phyloP scores from a whole-genome alignment of 176 grass and related monocot genomes.

The Rhynchospora pubera region DNA sequence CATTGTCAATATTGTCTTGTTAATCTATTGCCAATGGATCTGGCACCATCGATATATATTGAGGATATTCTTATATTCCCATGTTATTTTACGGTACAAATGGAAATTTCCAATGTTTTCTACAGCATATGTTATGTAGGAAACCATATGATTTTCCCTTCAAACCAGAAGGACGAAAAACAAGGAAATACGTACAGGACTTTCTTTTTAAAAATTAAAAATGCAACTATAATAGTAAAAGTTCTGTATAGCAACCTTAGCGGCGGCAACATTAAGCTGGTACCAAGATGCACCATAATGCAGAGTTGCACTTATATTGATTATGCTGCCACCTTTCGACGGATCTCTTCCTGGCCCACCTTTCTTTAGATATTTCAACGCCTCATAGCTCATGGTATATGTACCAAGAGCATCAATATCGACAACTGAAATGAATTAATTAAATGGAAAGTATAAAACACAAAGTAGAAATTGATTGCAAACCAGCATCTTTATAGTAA shows the following conservation, averaged over 20 bases:
- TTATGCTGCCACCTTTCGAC: slow-evolving; percentile 51
- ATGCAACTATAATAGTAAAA: not conserved
- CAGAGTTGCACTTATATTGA: slow-evolving; percentile 74
- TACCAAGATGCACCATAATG: slow-evolving; percentile 39
- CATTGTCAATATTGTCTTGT: too few species aligned
- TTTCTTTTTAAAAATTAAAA: too few species aligned
- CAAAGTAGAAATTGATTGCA: not conserved
- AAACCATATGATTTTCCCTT: too few species aligned
- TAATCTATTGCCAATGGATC: too few species aligned
- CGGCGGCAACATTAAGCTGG: not conserved
- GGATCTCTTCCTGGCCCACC: slow-evolving; percentile 43
- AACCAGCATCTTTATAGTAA: not conserved
- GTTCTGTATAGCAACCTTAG: slow-evolving; percentile 41
- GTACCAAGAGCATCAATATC: not conserved
- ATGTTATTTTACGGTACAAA: too few species aligned
- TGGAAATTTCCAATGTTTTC: too few species aligned
- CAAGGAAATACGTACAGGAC: too few species aligned
- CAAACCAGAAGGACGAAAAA: too few species aligned
- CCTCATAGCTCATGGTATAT: too few species aligned
- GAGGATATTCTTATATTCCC: too few species aligned
- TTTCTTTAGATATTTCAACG: slow-evolving; percentile 39
- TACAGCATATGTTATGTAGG: too few species aligned
- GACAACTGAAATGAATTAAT: slow-evolving; percentile 34
- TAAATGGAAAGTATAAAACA: not conserved
- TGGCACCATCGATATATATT: too few species aligned